Base-by-base conservation (phyloP, 257 asterid species). In the Gentiana macrophylla region DNA sequence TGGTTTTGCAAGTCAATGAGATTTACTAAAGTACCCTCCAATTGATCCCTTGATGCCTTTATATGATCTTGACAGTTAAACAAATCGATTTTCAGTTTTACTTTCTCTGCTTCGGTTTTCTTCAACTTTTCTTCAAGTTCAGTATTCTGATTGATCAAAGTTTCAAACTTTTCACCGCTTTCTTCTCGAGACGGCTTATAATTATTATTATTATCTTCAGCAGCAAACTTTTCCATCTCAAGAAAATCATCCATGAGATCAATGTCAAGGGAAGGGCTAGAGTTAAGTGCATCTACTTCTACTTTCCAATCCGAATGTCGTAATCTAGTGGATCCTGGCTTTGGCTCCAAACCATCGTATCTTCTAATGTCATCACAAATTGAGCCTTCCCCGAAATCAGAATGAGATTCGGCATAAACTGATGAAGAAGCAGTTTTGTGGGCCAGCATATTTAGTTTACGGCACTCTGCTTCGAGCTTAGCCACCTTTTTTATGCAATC, bases 191-290 rank as follows among this genome's bases (percentile, higher is more conserved):
- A 32, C 59, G 63, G 60, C 61, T 62, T 76, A 4, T 7, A 4
- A 4, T 41, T 41, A 10, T 10, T 10, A 59, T 48, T 24, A 24
- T 24, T 80, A 7, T 81, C 81, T 24, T 63, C 48, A 49, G 94
- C 80, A 32, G 80, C 90, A 52, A 82, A 67, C 74, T 70, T 79
- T 75, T 91, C 98, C 95, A 91, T 86, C 74, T 90, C 96, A 55
- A 86, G 90, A 75, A 90, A 86, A 78, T 86, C 95, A 59, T 80
- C 92, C 96, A 86, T 84, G 61, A 91, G 73, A 78, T 76, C 74
- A 51, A 82, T 77, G 65, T 81, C 93, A 51, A 64, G 67, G 6
- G 87, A 71, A 10, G 81, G 70, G 32, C 55, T 68, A 34, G 70
- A 61, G 9, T 63, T 72, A 3, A 24, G 44, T 53, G 69, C 70